These are phyloP conservation scores for Dendrobium chrysotoxum DNA, from an alignment of 106 monocot genomes.

Conservation along the genomic window DNA sequence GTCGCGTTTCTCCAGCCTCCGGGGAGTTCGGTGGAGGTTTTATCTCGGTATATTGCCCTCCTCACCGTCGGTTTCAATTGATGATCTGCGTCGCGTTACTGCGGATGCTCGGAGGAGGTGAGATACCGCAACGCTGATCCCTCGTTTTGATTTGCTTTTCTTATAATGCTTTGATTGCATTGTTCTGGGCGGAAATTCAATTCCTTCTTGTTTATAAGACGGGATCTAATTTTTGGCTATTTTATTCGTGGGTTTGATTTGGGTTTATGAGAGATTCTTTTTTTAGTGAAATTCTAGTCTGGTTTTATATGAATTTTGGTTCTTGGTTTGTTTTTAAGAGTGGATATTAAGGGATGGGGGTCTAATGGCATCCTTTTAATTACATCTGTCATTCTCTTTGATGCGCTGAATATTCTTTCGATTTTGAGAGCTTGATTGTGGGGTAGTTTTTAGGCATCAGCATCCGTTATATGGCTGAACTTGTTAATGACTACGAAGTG, in stretches of 20 bases:
- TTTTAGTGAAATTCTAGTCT: neutral
- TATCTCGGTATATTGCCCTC: slow-evolving; percentile 66
- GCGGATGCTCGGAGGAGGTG: slow-evolving; percentile 85
- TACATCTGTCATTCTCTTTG: neutral
- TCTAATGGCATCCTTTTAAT: neutral
- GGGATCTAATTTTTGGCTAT: neutral
- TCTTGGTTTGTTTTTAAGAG: neutral
- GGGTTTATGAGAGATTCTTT: neutral
- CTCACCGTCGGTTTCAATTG: slow-evolving; percentile 44
- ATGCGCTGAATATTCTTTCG: neutral
- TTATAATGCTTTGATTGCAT: neutral
- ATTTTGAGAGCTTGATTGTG: neutral
- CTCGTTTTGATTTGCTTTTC: neutral
- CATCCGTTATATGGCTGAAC: neutral
- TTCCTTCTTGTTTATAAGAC: neutral
- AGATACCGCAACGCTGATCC: neutral
- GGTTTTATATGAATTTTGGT: neutral
- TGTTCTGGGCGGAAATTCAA: neutral
- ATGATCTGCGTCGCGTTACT: slow-evolving; percentile 63
- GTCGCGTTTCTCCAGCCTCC: slow-evolving; percentile 44
- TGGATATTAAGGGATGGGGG: neutral
- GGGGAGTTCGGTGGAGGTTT: slow-evolving; percentile 80
- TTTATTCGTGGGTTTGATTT: neutral
- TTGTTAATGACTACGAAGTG: neutral
- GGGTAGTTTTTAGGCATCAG: neutral